Percentiles rank a stretch among this genome's conserved stretches.
Conservation (phyloP, 2,329 filamentous ascomycete species). For the Dactylellina sp. region DNA sequence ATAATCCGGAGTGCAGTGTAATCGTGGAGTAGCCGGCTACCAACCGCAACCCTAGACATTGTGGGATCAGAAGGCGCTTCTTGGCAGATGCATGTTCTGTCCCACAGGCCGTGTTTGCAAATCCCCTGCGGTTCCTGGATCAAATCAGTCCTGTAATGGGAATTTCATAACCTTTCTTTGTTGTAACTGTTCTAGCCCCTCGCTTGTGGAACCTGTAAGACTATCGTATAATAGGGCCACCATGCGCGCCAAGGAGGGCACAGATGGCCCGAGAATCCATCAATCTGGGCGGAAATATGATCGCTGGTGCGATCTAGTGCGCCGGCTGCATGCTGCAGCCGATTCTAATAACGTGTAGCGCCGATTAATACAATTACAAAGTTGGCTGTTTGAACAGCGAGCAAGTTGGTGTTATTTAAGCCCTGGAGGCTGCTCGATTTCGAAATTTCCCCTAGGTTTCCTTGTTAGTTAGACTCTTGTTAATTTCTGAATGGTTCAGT, state of each 20-base stretch:
- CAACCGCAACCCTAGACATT: conserved; percentile 1
- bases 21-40: not conserved
- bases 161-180: not conserved
- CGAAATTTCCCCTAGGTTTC: not conserved
- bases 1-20: not conserved
- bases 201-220: conserved; percentile 40
- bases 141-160: not conserved
- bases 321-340: no score
- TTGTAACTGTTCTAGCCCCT: conserved; percentile 3
- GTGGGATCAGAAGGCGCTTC: conserved; percentile 29
- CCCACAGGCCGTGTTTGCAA: conserved; percentile 1
- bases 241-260: conserved; percentile 33
- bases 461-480: not conserved
- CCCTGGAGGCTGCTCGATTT: not conserved
- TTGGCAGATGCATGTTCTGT: conserved; percentile 26
- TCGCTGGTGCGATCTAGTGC: conserved; percentile 9
- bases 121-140: no score
- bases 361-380: conserved; percentile 7
- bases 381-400: not conserved
- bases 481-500: not conserved
- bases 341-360: not conserved
- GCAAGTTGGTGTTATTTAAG: conserved; percentile 1
- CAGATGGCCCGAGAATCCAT: conserved; percentile 24
- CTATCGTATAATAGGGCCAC: not conserved
- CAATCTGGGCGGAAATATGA: no score